Evolutionary conservation across 2,329 filamentous ascomycete genomes (phyloP).

Genomic region (Aspergillus bombycis): DNA sequence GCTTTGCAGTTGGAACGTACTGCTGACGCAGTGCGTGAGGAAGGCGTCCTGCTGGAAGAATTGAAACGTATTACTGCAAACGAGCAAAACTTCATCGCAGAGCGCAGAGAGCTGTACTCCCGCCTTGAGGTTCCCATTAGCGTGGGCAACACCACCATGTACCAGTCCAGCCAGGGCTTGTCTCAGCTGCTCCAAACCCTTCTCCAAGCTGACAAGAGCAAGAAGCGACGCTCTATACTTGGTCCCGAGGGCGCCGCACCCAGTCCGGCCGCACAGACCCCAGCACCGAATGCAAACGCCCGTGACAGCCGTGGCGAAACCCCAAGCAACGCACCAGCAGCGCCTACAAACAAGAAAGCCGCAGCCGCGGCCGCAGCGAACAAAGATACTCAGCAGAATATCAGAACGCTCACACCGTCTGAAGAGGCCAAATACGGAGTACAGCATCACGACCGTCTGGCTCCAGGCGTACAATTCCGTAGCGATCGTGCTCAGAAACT

Average conservation of each 20-base stretch:
- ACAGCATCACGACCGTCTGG: slow-evolving; percentile 79
- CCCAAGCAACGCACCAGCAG: slow-evolving; percentile 27
- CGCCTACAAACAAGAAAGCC: slow-evolving; percentile 41
- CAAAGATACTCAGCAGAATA: slow-evolving; percentile 53
- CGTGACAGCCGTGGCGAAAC: slow-evolving; percentile 43
- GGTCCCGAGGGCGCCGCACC: slow-evolving; percentile 58
- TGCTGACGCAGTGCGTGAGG: slow-evolving; percentile 87
- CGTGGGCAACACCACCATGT: slow-evolving; percentile 70
- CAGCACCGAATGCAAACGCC: slow-evolving; percentile 34
- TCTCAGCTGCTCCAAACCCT: slow-evolving; percentile 80
- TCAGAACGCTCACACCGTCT: slow-evolving; percentile 72
- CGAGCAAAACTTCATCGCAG: slow-evolving; percentile 82
- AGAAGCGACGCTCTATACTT: slow-evolving; percentile 78
- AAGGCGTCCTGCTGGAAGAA: slow-evolving; percentile 85
- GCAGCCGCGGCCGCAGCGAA: slow-evolving; percentile 39
- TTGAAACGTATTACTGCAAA: slow-evolving; percentile 88
- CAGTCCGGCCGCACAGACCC: slow-evolving; percentile 60
- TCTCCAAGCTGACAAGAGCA: slow-evolving; percentile 79
- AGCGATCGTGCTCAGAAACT: slow-evolving; percentile 60
- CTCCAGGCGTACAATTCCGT: slow-evolving; percentile 85
- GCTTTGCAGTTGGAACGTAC: slow-evolving; percentile 76
- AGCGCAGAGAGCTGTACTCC: slow-evolving; percentile 83
- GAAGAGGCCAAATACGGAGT: slow-evolving; percentile 84
- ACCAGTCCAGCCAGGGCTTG: slow-evolving; percentile 80
- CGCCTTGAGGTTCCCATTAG: slow-evolving; percentile 81